Evolutionary conservation across 1,284 basidiomycete genomes (phyloP), one percentile per base, ranked within the genome.

Genomic region (Ganoderma lucidum): DNA sequence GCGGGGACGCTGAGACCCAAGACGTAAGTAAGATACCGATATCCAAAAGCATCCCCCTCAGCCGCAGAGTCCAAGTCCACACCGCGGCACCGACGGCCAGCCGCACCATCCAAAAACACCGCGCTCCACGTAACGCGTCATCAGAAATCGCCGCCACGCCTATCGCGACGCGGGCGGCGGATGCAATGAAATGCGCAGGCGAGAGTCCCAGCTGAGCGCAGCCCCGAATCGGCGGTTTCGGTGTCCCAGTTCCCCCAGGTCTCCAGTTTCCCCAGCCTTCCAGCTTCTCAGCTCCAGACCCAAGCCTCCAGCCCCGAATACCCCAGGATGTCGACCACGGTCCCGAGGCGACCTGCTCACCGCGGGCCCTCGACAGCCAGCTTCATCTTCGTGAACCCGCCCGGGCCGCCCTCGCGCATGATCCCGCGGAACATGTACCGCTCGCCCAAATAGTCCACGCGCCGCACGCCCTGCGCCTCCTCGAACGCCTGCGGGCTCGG

Each of bases 381-480:
- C 71, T 74, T 81, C 77, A 85, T 79, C 53, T 81, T 77, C 70
- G 81, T 80, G 68, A 81, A 83, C 8, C 82, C 81, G 17, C 81
- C 81, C 75, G 80, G 73, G 62, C 65, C 80, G 68, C 64, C 76
- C 71, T 77, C 76, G 70, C 85, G 83, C 39, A 83, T 76, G 69
- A 92, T 77, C 10, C 90, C 91, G 64, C 80, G 84, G 79, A 92
- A 89, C 77, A 82, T 81, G 45, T 82, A 82, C 74, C 79, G 84
- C 3, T 86, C 87, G 66, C 80, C 71, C 67, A 92, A 74, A 74
- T 86, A 92, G 77, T 93, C 91, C 14, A 80, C 77, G 35, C 75
- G 63, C 42, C 78, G 74, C 58, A 80, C 79, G 1, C 90, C 90
- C 73, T 85, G 83, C 68, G 80, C 83, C 63, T 81, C 81, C 77